phyloP scores from a whole-genome alignment of 108 stramenopile genomes.

The Asterionellopsis glacialis region DNA sequence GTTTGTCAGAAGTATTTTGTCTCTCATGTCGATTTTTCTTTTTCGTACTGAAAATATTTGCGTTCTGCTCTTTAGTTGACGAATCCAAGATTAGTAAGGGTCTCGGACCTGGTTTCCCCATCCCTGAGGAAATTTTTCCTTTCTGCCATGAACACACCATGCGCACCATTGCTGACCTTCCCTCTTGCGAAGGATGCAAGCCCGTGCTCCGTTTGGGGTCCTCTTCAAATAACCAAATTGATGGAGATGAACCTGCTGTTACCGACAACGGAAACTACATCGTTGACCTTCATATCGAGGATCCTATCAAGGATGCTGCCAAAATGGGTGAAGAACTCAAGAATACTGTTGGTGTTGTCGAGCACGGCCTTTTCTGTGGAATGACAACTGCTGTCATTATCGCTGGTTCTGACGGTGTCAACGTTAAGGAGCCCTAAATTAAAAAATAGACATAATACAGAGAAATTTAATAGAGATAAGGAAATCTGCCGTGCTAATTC shows the following conservation, averaged over 20 bases:
- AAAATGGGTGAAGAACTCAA: slow-evolving; percentile 84
- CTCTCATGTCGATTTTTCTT: too few species aligned
- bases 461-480: too few species aligned
- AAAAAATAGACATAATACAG: too few species aligned
- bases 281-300: slow-evolving; percentile 94
- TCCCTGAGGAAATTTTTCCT: slow-evolving; percentile 94
- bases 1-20: neutral
- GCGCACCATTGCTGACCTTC: slow-evolving; percentile 76
- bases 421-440: slow-evolving; percentile 70
- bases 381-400: slow-evolving; percentile 97
- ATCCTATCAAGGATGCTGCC: slow-evolving; percentile 86
- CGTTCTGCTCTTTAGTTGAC: slow-evolving; percentile 61
- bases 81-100: slow-evolving; percentile 94
- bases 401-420: slow-evolving; percentile 92
- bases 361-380: slow-evolving; percentile 96
- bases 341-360: slow-evolving; percentile 95
- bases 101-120: slow-evolving; percentile 90
- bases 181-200: slow-evolving; percentile 81
- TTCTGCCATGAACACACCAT: slow-evolving; percentile 94
- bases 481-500: neutral
- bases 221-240: slow-evolving; percentile 69
- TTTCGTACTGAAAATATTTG: slow-evolving; percentile 1
- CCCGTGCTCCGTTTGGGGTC: slow-evolving; percentile 87
- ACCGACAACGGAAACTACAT: slow-evolving; percentile 99
- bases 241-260: slow-evolving; percentile 95